Base-by-base conservation (phyloP, 345 rosid genomes). In the Linum usitatissimum region DNA sequence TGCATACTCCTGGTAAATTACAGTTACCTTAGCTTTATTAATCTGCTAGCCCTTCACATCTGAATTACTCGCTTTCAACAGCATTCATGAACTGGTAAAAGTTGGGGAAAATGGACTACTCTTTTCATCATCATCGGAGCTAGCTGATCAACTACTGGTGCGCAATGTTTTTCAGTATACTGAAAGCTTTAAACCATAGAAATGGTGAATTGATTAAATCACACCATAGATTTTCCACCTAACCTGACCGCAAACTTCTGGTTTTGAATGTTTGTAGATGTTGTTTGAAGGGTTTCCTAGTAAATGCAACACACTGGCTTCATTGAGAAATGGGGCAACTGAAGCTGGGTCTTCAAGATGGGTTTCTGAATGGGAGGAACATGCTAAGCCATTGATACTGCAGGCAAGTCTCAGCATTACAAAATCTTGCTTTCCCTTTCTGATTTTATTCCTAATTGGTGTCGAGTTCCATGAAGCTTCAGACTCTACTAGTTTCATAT, bases 101-200 rank as follows among this genome's bases (percentile, higher is more conserved):
- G 88, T 81, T 9, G 90, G 81, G 64, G 77, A 77, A 79, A 93
- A 87, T 54, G 97, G 99, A 28, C 90, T 87, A 53, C 84, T 93
- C 71, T 93, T 93, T 74, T 93, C 99, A n/a, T 90, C 96, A 19
- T 80, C 99, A 12, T 87, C 96, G 23, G 99, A 93, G 65, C 75
- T 93, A 64, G 97, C 95, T 19, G 90, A 89, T 51, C 87, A 87
- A 62, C 83, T 93, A 30, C 15, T 87, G 92, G 99, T 84, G 77
- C 45, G 7, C 45, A 30, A 17, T 45, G 14, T 4, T 45, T 61
- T 49, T 65, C 19, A 51, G 63, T 3, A 12, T 58, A 19, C 61
- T 5, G 21, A 13, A 23, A 48, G 9, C 19, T 54, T 54, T 54
- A 8, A n/a, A n/a, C n/a, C n/a, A n/a, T n/a, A n/a, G n/a, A n/a